Evolutionary conservation across 2,329 filamentous ascomycete species (phyloP).

Genomic region (Onygena corvina): DNA sequence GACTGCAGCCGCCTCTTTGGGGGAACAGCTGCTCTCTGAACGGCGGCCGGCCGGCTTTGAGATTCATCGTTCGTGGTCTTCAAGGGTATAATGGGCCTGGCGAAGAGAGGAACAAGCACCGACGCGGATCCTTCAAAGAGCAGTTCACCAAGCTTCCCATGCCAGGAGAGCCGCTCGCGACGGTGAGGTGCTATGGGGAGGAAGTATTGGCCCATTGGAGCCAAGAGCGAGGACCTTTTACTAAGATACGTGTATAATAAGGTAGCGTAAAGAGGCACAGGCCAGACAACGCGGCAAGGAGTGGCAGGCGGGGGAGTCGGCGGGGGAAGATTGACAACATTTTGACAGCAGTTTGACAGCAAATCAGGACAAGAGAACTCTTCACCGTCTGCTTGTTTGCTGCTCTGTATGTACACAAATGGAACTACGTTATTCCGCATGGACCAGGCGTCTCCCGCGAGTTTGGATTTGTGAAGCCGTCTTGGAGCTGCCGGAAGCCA

Average conservation of each 20-base stretch:
- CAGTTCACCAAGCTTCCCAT: constrained; percentile 12
- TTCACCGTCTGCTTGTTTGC: no score
- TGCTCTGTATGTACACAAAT: no score
- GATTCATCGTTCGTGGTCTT: constrained; percentile 7
- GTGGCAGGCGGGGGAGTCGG: no score
- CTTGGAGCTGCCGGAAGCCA: background rate
- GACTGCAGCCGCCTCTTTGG: background rate
- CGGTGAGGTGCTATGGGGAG: constrained; percentile 9
- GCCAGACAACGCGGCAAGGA: no score
- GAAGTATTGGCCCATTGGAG: constrained; percentile 8
- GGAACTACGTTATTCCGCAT: no score
- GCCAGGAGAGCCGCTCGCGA: constrained; percentile 9
- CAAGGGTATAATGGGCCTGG: constrained; percentile 13
- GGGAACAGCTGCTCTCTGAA: background rate
- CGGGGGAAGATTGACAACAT: no score
- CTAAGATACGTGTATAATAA: no score
- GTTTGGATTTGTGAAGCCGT: background rate
- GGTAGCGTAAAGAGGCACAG: no score
- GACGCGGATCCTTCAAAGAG: constrained; percentile 15
- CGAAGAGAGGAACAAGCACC: constrained; percentile 15
- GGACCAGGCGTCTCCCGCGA: no score
- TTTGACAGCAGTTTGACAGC: no score
- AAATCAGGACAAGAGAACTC: no score
- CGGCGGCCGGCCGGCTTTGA: background rate
- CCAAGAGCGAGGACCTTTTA: no score